phyloP scores from a whole-genome alignment of 2,329 filamentous ascomycete species.

The Colletotrichum lindemuthianum region DNA sequence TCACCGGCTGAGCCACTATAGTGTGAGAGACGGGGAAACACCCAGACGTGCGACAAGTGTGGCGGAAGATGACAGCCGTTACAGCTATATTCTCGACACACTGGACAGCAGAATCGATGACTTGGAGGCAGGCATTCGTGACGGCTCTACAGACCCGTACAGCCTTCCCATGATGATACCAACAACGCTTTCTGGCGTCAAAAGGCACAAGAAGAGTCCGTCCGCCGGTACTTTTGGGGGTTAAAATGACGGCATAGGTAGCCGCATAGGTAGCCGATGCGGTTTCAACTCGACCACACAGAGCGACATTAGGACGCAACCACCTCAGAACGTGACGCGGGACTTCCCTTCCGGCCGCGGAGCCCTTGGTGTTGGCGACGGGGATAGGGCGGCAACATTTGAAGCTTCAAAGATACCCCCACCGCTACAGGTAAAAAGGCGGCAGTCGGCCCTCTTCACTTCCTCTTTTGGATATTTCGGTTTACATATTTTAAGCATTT shows the following conservation, averaged over 20 bases:
- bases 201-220: slow-evolving; percentile 17
- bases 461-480: slow-evolving; percentile 16
- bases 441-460: slow-evolving; percentile 12
- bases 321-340: slow-evolving; percentile 13
- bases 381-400: slow-evolving; percentile 15
- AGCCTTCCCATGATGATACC: slow-evolving; percentile 7
- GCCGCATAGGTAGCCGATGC: too few relatives aligned
- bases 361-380: background rate
- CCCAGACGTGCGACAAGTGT: slow-evolving; percentile 4
- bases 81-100: slow-evolving; percentile 20
- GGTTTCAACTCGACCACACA: too few relatives aligned
- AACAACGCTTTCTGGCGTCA: slow-evolving; percentile 3
- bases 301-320: background rate
- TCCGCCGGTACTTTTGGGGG: slow-evolving; percentile 26
- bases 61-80: slow-evolving; percentile 10
- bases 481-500: slow-evolving; percentile 12
- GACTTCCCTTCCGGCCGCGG: slow-evolving; percentile 5
- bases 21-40: background rate
- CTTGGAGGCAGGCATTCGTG: background rate
- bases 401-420: slow-evolving; percentile 27
- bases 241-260: background rate
- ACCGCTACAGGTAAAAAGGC: background rate
- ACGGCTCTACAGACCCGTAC: slow-evolving; percentile 6
- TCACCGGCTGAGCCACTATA: slow-evolving; percentile 6
- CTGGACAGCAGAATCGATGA: slow-evolving; percentile 21